Evolutionary conservation across 345 rosid genomes (phyloP), one percentile per base, ranked within the genome.

Genomic region (Trapa bicornis): DNA sequence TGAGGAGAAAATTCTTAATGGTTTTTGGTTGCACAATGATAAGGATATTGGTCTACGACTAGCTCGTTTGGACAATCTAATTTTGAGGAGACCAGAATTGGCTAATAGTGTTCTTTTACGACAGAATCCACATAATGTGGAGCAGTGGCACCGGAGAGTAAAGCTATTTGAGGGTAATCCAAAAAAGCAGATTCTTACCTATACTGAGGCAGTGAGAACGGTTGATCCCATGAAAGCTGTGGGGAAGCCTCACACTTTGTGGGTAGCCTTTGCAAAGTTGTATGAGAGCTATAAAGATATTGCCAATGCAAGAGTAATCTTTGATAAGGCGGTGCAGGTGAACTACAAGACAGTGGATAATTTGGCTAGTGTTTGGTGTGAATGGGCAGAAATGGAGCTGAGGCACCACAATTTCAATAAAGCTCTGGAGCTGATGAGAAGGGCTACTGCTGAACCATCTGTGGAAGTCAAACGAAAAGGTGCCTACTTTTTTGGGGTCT

Each of bases 341-440:
- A 94, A 94, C 75, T 94, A 86, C 79, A 91, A 91, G 72, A 74
- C 78, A 15, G 91, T 94, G 43, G 99, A 94, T 73, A 89, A 94
- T 80, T 86, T 91, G 65, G 99, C 99, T 36, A 89, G 92, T 57
- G 81, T 87, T 37, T 91, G 97, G 97, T 89, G 97, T 71, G 97
- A 87, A 80, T 94, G 99, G 99, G 89, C 99, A 14, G 97, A 94
- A 80, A 91, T 91, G 97, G 99, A 94, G 73, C 47, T 94, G 65
- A 86, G 89, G 72, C 89, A 94, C 74, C 80, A 86, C 71, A 94
- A 89, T 78, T 86, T 94, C 75, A 83, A 84, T 69, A 93, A 84
- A 71, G 99, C 97, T 10, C 70, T 94, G 66, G 96, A 91, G 80
- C 77, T 89, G 70, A 84, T 91, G 92, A 87, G 96, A 74, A 86